Base-by-base conservation (phyloP, 768 basidiomycete species). In the Russula sp. region DNA sequence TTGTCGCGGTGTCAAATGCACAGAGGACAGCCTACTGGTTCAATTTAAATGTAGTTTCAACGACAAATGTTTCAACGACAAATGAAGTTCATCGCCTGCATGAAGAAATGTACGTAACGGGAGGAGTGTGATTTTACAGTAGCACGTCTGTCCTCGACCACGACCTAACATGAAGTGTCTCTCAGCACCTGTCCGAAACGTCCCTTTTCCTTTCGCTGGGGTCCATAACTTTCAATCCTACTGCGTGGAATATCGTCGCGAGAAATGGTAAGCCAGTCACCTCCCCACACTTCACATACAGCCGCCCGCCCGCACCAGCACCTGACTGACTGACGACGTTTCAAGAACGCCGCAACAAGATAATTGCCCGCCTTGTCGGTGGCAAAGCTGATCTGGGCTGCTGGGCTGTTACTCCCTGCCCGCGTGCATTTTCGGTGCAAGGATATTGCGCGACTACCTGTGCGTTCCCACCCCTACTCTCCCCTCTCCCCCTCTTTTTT, bases 211-310 rank as follows among this genome's bases (percentile, higher is more conserved):
- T 89, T 18, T 83, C 84, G 0, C 64, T 93, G n/a, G 73, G 81
- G 5, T 73, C 87, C 61, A 90, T 96, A 52, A 70, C 83, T 1
- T 98, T 98, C 78, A 98, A 98, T 69, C 96, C 96, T 0, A 85
- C 86, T 1, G 93, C 88, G 61, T 99, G 96, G 96, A 99, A 99
- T 73, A 84, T 93, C 64, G 84, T 95, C 34, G 96, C 96, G 29
- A 86, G 85, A 59, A 93, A 95, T 75, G 93, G 93, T 93, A 65
- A 53, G 83, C 75, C 32, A 11, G 5, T 13, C 48, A 11, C 38
- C 1, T 13, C n/a, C n/a, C n/a, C 45, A 13, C 38, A 41, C 34
- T 16, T 18, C 11, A 14, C 20, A 29, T n/a, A 36, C n/a, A n/a
- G n/a, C 18, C 36, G 32, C 36, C 22, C 29, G 14, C 39, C n/a